Evolutionary conservation across 306 rosid genomes (phyloP), one percentile per base, ranked within the genome.

Genomic region (Carpinus fangiana): DNA sequence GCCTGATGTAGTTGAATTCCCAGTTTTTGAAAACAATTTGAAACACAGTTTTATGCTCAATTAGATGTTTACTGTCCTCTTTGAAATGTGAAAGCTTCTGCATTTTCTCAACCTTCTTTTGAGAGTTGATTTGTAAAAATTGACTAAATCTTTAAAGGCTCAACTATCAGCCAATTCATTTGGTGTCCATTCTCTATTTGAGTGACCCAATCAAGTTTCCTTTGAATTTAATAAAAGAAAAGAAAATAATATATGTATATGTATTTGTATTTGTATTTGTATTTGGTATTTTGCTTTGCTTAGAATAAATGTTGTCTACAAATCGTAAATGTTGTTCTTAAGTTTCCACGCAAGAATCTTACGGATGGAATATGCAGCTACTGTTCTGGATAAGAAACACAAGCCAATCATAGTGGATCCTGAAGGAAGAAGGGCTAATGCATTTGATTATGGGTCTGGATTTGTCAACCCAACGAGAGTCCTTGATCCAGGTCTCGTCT

Each of bases 371-470:
- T 73, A 23, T 84, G 89, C 93, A 92, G 97, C 97, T 65, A 92
- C 87, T 70, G 54, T 84, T 86, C 76, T 90, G 84, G 97, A 92
- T 72, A 92, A 90, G 82, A 74, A 77, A 31, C 82, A 80, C 80
- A 59, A 77, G 73, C 94, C 87, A 10, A 87, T 92, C 71, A 65
- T 21, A 75, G 91, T 79, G 11, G 93, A 92, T 79, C 94, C 93
- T 38, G 90, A 84, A 46, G 75, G 87, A 80, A 87, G 85, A 87
- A 85, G 70, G 76, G 94, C 89, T 31, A 88, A 88, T 53, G 84
- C 94, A 41, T 92, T 92, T 74, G 97, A 92, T 78, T 90, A 82
- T 76, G 97, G 97, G 52, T 87, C 97, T 55, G 97, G 97, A 57
- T 92, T 92, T 84, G 83, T 90, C 79, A 92, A 88, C 82, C 97